phyloP scores from a whole-genome alignment of 768 basidiomycete genomes.

The Lactifluus piperatus region DNA sequence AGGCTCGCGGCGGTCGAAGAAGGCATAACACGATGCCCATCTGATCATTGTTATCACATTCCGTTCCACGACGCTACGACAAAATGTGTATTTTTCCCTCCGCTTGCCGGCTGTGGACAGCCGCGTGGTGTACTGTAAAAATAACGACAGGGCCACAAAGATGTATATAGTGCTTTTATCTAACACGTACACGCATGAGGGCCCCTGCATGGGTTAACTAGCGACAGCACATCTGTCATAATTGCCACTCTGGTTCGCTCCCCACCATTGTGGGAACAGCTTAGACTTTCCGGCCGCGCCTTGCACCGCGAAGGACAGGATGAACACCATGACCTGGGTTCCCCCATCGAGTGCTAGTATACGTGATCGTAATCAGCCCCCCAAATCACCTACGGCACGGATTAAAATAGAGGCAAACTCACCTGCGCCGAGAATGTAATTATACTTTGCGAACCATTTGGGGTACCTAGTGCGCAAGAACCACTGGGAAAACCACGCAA shows the following conservation, averaged over 20 bases:
- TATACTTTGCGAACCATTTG: conserved; percentile 35
- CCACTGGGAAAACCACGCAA: conserved; percentile 41
- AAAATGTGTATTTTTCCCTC: not conserved
- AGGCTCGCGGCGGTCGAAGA: conserved; percentile 9
- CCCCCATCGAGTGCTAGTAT: conserved; percentile 32
- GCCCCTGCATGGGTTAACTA: too few species aligned
- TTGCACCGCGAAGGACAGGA: conserved; percentile 24
- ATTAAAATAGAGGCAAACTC: not conserved
- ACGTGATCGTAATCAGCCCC: not conserved
- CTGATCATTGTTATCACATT: not conserved
- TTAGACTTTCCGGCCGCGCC: conserved; percentile 42
- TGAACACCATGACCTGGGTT: conserved; percentile 43
- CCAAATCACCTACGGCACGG: not conserved
- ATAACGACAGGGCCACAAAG: not conserved
- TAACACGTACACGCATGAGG: not conserved
- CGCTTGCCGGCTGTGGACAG: not conserved
- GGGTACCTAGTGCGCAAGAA: conserved; percentile 34
- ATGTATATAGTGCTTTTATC: not conserved
- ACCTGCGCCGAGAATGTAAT: conserved; percentile 32
- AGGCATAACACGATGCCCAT: not conserved
- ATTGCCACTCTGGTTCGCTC: conserved; percentile 44
- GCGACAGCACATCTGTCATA: conserved; percentile 22
- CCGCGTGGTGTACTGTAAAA: conserved; percentile 7
- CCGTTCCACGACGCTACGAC: not conserved
- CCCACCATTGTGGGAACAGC: conserved; percentile 48